Base-by-base conservation (phyloP, 768 basidiomycete species). In the Pleurotus platypus region DNA sequence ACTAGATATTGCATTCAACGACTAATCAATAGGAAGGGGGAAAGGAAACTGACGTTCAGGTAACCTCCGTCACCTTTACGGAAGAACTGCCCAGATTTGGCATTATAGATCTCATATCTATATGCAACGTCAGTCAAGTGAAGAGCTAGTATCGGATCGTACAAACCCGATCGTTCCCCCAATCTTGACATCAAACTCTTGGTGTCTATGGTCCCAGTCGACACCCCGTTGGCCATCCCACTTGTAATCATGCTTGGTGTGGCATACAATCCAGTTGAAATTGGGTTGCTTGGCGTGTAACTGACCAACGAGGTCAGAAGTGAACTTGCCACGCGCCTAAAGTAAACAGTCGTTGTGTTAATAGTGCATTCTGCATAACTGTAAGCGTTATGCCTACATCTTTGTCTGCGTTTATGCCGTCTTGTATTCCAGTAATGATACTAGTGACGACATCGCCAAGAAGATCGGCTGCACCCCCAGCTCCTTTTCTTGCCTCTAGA, bases 231-330 rank as follows among this genome's bases (percentile, higher is more conserved):
- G 53, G 42, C 61, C 61, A 45, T 60, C 61, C n/a, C 37, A 62
- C 35, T 62, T 43, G 45, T 51, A 47, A 6, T 22, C 24, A 38
- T 61, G 60, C 12, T 60, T 30, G 18, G 59, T 60, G 24, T 62
- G 60, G 45, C 61, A 62, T 22, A 56, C 26, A 13, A 62, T 46
- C 30, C 46, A 57, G 50, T 62, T 62, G 60, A 62, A 62, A 13
- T 47, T 15, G 22, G 59, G 49, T 40, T 62, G 22, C 22, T 55
- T 15, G 16, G 46, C 13, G 5, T 26, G 39, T 27, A 55, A 18
- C 12, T 53, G n/a, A 11, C n/a, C 11, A 2, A 61, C 60, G 22
- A 61, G 58, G 9, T 22, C 18, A 13, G 48, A 24, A 3, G 60
- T 61, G 48, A 47, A 61, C 35, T 59, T 22, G 42, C 51, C 16